Conservation (phyloP, 805 yeast genomes). For the Candida adriatica region DNA sequence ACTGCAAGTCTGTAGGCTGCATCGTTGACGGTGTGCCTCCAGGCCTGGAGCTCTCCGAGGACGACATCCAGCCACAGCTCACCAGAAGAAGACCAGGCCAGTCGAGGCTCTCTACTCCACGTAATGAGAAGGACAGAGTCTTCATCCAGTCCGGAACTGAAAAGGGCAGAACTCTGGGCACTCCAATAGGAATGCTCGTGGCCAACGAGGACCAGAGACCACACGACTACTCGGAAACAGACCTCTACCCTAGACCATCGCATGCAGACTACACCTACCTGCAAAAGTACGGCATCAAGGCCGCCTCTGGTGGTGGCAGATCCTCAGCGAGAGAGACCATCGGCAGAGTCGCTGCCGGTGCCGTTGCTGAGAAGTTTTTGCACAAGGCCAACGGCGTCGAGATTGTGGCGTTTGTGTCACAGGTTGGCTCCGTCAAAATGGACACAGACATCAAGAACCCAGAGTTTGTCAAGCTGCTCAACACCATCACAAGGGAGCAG, state of each 20-base stretch:
- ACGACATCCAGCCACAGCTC: constrained; percentile 90
- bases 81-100: constrained; percentile 98
- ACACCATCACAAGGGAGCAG: constrained; percentile 77
- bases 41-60: constrained; percentile 76
- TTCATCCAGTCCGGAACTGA: constrained; percentile 94
- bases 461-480: constrained; percentile 58
- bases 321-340: constrained; percentile 97
- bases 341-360: constrained; percentile 98
- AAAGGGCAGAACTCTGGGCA: constrained; percentile 82
- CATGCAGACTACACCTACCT: constrained; percentile 96
- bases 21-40: constrained; percentile 99
- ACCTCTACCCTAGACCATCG: constrained; percentile 92
- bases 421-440: constrained; percentile 78
- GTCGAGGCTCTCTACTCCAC: constrained; percentile 84
- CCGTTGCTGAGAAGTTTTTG: constrained; percentile 91
- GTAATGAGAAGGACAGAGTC: constrained; percentile 92
- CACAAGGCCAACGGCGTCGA: constrained; percentile 73
- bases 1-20: constrained; percentile 96
- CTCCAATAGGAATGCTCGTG: constrained; percentile 93
- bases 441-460: constrained; percentile 62
- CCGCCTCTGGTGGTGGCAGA: constrained; percentile 96
- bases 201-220: constrained; percentile 96
- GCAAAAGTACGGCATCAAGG: constrained; percentile 85
- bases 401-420: constrained; percentile 94
- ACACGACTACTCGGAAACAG: constrained; percentile 91